These are phyloP conservation scores for Cercospora brassicicola DNA, from an alignment of 2,329 filamentous ascomycete species.

Conservation along the genomic window DNA sequence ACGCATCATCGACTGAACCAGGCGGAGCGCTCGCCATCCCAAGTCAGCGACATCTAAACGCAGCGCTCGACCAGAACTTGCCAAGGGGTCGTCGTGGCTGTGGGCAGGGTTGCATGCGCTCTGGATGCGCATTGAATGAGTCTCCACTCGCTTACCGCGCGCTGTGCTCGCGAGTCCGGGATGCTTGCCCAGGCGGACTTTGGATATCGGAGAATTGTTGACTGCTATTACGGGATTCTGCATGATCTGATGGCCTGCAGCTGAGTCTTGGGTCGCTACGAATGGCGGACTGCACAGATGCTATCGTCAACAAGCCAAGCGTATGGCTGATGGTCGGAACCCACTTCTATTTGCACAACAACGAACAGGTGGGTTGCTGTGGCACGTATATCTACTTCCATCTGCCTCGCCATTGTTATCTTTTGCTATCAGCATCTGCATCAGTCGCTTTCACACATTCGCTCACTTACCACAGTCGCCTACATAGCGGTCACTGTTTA, in stretches of 20 bases:
- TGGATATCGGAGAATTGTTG: slow-evolving; percentile 20
- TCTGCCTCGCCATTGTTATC: slow-evolving; percentile 8
- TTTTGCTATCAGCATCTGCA: slow-evolving; percentile 10
- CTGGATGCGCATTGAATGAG: background rate
- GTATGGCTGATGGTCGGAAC: slow-evolving; percentile 14
- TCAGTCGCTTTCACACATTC: slow-evolving; percentile 8
- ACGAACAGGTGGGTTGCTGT: slow-evolving; percentile 1
- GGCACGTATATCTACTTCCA: slow-evolving; percentile 9
- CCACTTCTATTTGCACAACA: slow-evolving; percentile 19
- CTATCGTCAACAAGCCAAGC: slow-evolving; percentile 14
- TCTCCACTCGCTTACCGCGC: slow-evolving; percentile 7
- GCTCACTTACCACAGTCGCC: slow-evolving; percentile 8
- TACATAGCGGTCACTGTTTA: background rate
- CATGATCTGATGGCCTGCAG: slow-evolving; percentile 14
- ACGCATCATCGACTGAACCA: slow-evolving; percentile 6
- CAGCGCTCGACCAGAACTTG: background rate
- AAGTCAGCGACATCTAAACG: background rate
- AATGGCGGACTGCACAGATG: slow-evolving; percentile 10
- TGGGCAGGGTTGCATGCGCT: background rate
- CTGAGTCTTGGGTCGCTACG: slow-evolving; percentile 17
- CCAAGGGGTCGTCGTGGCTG: slow-evolving; percentile 2
- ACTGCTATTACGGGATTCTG: slow-evolving; percentile 17
- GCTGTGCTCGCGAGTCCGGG: slow-evolving; percentile 8
- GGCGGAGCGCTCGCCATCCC: background rate
- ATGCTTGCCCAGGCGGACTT: slow-evolving; percentile 14